Base-by-base conservation (phyloP, 2,329 filamentous ascomycete species). In the Penicillium sp. region DNA sequence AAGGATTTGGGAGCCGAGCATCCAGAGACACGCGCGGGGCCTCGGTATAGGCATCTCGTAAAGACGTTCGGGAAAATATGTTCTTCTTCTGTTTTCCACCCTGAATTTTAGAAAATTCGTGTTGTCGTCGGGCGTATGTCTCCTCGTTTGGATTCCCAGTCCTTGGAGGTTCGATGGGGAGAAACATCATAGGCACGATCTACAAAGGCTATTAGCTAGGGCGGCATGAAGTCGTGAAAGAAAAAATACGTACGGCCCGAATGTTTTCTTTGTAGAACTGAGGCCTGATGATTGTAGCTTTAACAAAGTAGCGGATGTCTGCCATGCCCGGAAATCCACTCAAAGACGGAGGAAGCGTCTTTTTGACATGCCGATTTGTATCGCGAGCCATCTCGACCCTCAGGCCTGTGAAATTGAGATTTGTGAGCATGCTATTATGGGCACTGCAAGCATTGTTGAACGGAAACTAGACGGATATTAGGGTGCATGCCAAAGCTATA, bases 291-390 rank as follows among this genome's bases (percentile, higher is more conserved):
- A 98, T 87, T 0, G 95, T 98, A n/a, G 90, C 92, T 74, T 99
- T 99, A 71, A 98, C 83, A 72, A 91, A 99, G 76, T 99, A 99
- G 65, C 88, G 85, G 59, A 98, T 93, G 75, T 96, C 92, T 23
- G 93, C 93, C 73, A 93, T 87, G 31, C 88, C 89, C 0, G 91
- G 91, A 64, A 95, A 93, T 3, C 91, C 92, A n/a, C 85, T 90
- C 53, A 98, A 79, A 4, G 92, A 96, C 0, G 95, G 95, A 5
- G 95, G 95, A 11, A 99, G 81, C 0, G 93, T 96, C 65, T 87
- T 87, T 69, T 90, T 95, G 62, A 95, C 86, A 77, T 99, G 95
- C 47, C 77, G 78, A 54, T 74, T 72, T 9, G 69, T 73, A 58
- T 79, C 77, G 50, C 73, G 73, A 25, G 75, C 75, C 62, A 80